Evolutionary conservation across 805 yeast genomes (phyloP).

Genomic region (Wickerhamomyces xylosicus): DNA sequence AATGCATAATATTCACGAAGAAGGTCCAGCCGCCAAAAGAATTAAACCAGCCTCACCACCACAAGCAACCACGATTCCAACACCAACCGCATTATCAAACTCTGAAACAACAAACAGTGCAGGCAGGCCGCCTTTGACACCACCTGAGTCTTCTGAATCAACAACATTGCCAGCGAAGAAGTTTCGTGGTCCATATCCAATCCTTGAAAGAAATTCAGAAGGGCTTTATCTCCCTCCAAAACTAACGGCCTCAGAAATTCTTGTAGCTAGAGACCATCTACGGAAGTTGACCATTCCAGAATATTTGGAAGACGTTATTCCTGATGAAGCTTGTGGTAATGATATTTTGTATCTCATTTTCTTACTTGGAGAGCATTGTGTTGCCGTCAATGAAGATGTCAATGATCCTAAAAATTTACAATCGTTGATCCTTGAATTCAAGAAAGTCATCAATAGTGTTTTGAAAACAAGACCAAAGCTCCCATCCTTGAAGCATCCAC

Average conservation of each 20-base stretch:
- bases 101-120: background rate
- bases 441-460: constrained; percentile 58
- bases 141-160: background rate
- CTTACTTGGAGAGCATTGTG: constrained; percentile 47
- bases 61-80: no score
- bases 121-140: background rate
- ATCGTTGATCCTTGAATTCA: constrained; percentile 40
- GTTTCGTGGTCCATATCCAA: background rate
- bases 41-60: no score
- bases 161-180: background rate
- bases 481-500: constrained; percentile 43
- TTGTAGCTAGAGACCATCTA: constrained; percentile 40
- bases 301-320: constrained; percentile 53
- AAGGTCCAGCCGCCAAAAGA: no score
- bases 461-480: constrained; percentile 44
- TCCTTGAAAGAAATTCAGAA: background rate
- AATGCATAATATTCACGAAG: no score
- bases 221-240: constrained; percentile 18
- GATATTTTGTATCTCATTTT: constrained; percentile 48
- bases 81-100: background rate
- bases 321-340: constrained; percentile 46
- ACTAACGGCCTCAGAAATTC: constrained; percentile 32
- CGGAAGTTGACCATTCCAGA: constrained; percentile 47
- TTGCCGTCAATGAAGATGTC: constrained; percentile 21
- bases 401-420: constrained; percentile 35